phyloP scores from a whole-genome alignment of 1,284 basidiomycete species.

The Ceraceosorus bombacis region DNA sequence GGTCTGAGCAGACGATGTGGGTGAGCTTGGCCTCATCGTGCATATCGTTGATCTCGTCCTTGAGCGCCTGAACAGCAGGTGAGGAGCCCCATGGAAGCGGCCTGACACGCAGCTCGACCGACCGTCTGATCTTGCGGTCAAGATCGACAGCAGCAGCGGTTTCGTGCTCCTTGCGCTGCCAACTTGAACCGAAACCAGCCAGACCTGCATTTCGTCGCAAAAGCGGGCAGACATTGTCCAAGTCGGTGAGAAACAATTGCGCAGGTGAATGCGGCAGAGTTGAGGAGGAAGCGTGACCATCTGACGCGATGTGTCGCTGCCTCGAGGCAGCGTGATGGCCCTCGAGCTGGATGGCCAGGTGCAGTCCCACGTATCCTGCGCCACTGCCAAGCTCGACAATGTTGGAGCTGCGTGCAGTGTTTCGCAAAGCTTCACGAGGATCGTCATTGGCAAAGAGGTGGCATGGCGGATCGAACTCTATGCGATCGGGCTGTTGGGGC shows the following conservation, averaged over 20 bases:
- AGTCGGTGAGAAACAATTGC: slow-evolving; percentile 36
- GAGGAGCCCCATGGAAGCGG: slow-evolving; percentile 36
- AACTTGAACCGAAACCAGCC: slow-evolving; percentile 10
- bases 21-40: slow-evolving; percentile 6
- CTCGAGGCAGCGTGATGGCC: not conserved
- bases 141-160: no score
- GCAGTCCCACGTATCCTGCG: slow-evolving; percentile 39
- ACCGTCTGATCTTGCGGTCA: not conserved
- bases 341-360: slow-evolving; percentile 28
- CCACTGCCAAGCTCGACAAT: slow-evolving; percentile 43
- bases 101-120: slow-evolving; percentile 15
- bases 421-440: no score
- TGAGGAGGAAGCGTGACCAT: not conserved
- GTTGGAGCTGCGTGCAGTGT: not conserved
- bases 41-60: not conserved
- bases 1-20: slow-evolving; percentile 44
- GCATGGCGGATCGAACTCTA: slow-evolving; percentile 40
- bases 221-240: slow-evolving; percentile 40
- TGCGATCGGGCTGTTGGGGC: slow-evolving; percentile 5
- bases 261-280: not conserved
- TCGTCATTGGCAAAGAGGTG: slow-evolving; percentile 16
- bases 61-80: slow-evolving; percentile 12
- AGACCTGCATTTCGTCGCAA: slow-evolving; percentile 32
- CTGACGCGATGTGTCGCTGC: not conserved
- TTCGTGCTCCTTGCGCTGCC: no score